Evolutionary conservation across 192 early-diverging fungal species (phyloP).

Genomic region (Backusella sp.): DNA sequence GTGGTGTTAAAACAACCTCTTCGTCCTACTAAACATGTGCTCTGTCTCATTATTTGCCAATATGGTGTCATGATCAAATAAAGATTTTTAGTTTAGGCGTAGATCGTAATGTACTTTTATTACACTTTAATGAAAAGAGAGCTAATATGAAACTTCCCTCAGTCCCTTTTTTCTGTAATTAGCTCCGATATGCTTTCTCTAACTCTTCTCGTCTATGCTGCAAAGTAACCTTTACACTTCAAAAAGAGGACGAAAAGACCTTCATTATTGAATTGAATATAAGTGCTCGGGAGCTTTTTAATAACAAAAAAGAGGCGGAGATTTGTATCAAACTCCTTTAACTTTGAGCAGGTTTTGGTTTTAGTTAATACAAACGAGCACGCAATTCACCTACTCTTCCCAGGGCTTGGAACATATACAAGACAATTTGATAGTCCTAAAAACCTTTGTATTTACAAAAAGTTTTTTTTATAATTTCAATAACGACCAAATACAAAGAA

Average conservation of each 20-base stretch:
- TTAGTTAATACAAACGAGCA: background rate
- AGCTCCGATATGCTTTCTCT: background rate
- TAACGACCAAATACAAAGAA: background rate
- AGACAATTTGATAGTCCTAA: background rate
- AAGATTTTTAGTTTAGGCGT: background rate
- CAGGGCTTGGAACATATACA: background rate
- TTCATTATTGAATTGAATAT: no score
- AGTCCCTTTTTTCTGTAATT: background rate
- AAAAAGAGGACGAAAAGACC: no score
- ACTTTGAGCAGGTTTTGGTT: background rate
- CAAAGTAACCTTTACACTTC: background rate
- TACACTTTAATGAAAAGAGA: background rate
- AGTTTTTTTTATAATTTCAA: background rate
- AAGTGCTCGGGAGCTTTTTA: no score
- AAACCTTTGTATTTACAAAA: background rate
- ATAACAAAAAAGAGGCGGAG: background rate
- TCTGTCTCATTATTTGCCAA: background rate
- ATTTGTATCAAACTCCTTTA: background rate
- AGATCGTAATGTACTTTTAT: background rate
- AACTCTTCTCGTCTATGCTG: background rate
- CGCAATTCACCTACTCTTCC: background rate
- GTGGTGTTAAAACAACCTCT: background rate
- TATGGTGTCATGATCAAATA: background rate
- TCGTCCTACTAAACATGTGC: background rate
- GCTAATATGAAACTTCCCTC: background rate